These are phyloP conservation scores for Erysimum pusillum DNA, from an alignment of 441 rosid genomes.

Conservation along the genomic window DNA sequence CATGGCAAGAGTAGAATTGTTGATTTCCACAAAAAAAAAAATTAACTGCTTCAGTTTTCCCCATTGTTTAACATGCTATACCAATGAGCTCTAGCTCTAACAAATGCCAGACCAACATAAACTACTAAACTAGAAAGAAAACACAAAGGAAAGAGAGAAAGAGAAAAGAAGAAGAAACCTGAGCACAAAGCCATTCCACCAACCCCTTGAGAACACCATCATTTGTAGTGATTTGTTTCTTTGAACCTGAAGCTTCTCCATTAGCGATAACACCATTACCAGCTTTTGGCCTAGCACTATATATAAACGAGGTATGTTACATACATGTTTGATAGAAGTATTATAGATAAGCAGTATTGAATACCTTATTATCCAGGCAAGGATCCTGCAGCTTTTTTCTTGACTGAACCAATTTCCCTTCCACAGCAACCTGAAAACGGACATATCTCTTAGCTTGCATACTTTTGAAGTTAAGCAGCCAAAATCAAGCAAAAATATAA, in stretches of 20 bases:
- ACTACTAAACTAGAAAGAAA: constrained; percentile 14
- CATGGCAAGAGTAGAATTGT: not conserved
- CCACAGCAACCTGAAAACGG: constrained; percentile 80
- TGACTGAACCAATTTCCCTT: constrained; percentile 95
- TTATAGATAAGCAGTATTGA: constrained; percentile 30
- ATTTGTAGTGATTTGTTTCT: constrained; percentile 61
- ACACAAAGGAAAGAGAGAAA: not conserved
- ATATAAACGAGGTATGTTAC: constrained; percentile 1
- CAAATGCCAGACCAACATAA: constrained; percentile 15
- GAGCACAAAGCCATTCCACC: constrained; percentile 95
- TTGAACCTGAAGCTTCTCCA: constrained; percentile 80
- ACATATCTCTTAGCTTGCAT: constrained; percentile 44
- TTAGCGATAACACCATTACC: constrained; percentile 54
- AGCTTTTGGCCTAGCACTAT: constrained; percentile 78
- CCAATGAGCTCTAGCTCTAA: not conserved
- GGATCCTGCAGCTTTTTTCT: constrained; percentile 92
- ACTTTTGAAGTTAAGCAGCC: not conserved
- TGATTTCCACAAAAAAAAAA: not conserved
- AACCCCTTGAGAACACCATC: constrained; percentile 89
- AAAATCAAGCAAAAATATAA: not conserved
- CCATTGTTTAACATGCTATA: not conserved
- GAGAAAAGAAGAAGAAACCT: constrained; percentile 58
- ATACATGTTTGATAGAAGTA: not conserved
- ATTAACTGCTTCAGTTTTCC: constrained; percentile 3
- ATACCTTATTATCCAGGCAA: constrained; percentile 85